Percentiles rank a stretch among this genome's conserved stretches.
Conservation (phyloP, 2,329 filamentous ascomycete species). For the Neofusicoccum laricinum region DNA sequence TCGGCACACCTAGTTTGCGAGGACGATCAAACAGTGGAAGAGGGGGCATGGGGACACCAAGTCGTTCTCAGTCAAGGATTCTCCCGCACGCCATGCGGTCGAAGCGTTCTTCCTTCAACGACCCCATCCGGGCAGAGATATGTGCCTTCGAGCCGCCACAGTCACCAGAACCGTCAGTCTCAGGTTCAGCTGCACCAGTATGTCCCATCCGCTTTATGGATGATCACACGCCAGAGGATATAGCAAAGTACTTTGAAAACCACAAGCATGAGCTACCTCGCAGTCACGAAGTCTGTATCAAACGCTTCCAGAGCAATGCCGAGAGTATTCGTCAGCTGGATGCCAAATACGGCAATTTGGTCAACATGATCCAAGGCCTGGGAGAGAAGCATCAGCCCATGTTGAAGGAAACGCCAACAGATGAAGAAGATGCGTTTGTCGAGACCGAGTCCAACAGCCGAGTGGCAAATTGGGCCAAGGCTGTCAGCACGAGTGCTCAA, state of each 20-base stretch:
- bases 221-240: constrained; percentile 87
- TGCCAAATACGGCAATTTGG: constrained; percentile 88
- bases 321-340: constrained; percentile 84
- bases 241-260: constrained; percentile 88
- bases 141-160: constrained; percentile 40
- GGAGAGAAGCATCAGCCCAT: constrained; percentile 85
- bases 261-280: constrained; percentile 94
- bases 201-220: constrained; percentile 93
- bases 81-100: constrained; percentile 34
- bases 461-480: constrained; percentile 83
- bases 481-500: constrained; percentile 60
- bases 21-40: constrained; percentile 42
- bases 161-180: constrained; percentile 43
- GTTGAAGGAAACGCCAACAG: constrained; percentile 53
- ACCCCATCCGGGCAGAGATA: constrained; percentile 42
- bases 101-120: constrained; percentile 41
- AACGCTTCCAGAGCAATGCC: constrained; percentile 83
- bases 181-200: constrained; percentile 51
- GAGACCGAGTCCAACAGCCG: constrained; percentile 61
- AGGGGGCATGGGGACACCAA: constrained; percentile 44
- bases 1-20: constrained; percentile 54
- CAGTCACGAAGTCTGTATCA: constrained; percentile 89
- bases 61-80: constrained; percentile 38
- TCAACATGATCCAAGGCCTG: constrained; percentile 90
- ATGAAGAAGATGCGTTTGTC: constrained; percentile 38